Evolutionary conservation across 2,329 filamentous ascomycete species (phyloP), one percentile per base, ranked within the genome.

Genomic region (Trichophyton equinum): DNA sequence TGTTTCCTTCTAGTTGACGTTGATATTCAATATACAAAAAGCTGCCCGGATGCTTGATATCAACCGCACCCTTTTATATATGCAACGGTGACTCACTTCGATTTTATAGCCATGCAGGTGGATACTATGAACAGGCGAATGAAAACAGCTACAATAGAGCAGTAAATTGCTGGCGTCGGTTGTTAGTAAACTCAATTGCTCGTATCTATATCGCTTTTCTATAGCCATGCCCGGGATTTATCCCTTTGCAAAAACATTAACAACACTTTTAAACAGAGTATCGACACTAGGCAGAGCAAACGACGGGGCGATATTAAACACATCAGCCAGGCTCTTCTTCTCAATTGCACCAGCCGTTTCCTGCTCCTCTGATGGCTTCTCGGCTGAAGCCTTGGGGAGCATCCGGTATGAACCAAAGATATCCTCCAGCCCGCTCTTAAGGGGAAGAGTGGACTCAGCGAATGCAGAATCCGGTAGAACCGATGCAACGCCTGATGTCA

Each of bases 301-400:
- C 6, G 74, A 69, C 44, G 74, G 72, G 15, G 68, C 69, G 36
- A 72, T 68, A 56, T 71, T 70, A 64, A 76, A 76, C 5, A 76
- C 70, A 64, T 66, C 65, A 38, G 71, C 68, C 60, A 76, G 64
- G 46, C 63, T 68, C 61, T 69, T 69, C 13, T 62, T 60, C 42
- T 58, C 60, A 36, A 59, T 38, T 55, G 59, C 36, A 13, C 63
- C 63, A 15, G 65, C 62, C 27, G 55, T 60, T 25, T 27, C 53
- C 15, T 47, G 59, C 64, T 61, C 44, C 40, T 51, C 42, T 7
- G 46, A 27, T 27, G 46, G 46, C 11, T 25, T 22, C 11, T 30
- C 25, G 8, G 40, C 15, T 18, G 15, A 13, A 4, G 13, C 51
- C 56, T 59, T 13, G 59, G 25, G 27, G 22, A 63, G 57, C 7